A percentile compares a stretch with the other conserved stretches of the same genome.
phyloP scores from a whole-genome alignment of 2,329 filamentous ascomycete genomes.

The Scortechinia acanthostroma region DNA sequence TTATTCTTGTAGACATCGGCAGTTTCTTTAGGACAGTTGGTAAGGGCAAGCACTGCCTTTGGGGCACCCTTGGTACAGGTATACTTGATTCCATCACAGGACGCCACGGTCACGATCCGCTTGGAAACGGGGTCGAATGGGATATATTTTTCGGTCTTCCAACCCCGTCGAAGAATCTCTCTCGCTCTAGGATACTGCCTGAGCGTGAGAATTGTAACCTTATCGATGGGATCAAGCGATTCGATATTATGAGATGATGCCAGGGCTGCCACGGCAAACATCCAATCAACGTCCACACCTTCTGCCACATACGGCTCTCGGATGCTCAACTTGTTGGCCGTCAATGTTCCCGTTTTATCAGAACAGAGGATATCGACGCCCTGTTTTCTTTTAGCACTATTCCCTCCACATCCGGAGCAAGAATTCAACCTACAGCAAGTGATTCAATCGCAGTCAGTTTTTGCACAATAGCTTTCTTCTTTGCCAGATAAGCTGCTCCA shows the following conservation, averaged over 20 bases:
- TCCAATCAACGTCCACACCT: slow-evolving; percentile 75
- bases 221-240: slow-evolving; percentile 73
- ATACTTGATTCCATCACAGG: slow-evolving; percentile 64
- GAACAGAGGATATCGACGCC: slow-evolving; percentile 75
- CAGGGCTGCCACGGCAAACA: slow-evolving; percentile 74
- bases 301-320: slow-evolving; percentile 72
- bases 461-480: slow-evolving; percentile 74
- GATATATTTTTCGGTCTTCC: slow-evolving; percentile 72
- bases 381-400: slow-evolving; percentile 6
- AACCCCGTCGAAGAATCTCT: slow-evolving; percentile 69
- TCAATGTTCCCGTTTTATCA: slow-evolving; percentile 75
- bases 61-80: slow-evolving; percentile 73
- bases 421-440: slow-evolving; percentile 37
- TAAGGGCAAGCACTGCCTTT: slow-evolving; percentile 66
- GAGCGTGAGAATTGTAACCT: slow-evolving; percentile 70
- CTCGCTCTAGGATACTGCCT: slow-evolving; percentile 72
- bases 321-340: slow-evolving; percentile 69
- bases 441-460: slow-evolving; percentile 76
- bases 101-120: slow-evolving; percentile 67
- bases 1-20: slow-evolving; percentile 65
- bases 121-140: slow-evolving; percentile 76
- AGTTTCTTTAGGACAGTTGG: slow-evolving; percentile 59
- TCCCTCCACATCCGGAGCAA: not conserved
- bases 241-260: slow-evolving; percentile 75
- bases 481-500: slow-evolving; percentile 69